Base-by-base conservation (phyloP, 2,329 filamentous ascomycete species). In the Aspergillus ibericus region DNA sequence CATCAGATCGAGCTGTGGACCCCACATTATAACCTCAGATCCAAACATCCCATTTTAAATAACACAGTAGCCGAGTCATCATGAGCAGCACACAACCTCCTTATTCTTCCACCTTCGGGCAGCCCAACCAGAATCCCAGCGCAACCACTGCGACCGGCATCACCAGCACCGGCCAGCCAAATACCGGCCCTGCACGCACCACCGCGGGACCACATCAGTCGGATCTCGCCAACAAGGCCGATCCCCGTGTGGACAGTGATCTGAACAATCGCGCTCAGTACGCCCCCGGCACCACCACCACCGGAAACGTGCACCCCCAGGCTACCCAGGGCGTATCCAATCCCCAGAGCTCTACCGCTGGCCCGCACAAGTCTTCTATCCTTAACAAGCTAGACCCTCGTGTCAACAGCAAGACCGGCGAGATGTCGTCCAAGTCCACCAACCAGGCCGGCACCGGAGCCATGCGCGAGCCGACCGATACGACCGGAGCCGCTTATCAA, bases 221-320 rank as follows among this genome's bases (percentile, higher is more conserved):
- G 12, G 58, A 60, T 35, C 38, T 64, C 10, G 69, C 70, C 32
- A 80, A 80, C 63, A 76, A 74, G 59, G 44, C 70, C 12, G 78
- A 80, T 55, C 76, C 77, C 36, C 61, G 61, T 22, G 52, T 63
- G n/a, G 61, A 63, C 22, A 59, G 57, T 15, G 61, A 57, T 20
- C 38, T 47, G 29, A 54, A 57, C 36, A 66, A 64, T 42, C 63
- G 66, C 56, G 60, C 61, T 13, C 62, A 65, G 59, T 63, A 68
- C 52, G 60, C 56, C 4, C 57, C 59, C n/a, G 44, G 63, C 44
- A 55, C 52, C 13, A 59, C 63, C 3, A 58, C 48, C 34, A 49
- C 56, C 20, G 59, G 63, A 3, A 64, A 64, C 53, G 47, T 40
- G 9, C 57, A 63, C 22, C 60, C 54, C 5, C 51, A 56, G 16